Conservation (phyloP, 2,329 filamentous ascomycete genomes). For the Alternaria novae-zelandiae region DNA sequence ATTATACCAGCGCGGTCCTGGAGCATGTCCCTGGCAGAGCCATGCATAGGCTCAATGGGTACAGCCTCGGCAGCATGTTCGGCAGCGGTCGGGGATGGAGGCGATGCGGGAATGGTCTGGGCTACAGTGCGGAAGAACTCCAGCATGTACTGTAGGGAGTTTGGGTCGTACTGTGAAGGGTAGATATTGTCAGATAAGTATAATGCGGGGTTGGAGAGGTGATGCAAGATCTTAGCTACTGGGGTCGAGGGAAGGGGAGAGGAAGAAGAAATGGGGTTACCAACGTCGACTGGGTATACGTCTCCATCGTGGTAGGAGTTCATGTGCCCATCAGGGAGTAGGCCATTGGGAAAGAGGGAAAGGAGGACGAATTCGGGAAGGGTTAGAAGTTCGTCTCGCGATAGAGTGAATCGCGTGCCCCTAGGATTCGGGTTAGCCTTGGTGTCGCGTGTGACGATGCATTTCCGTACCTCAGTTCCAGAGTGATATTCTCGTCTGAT, state of each 20-base stretch:
- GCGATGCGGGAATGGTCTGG: constrained; percentile 85
- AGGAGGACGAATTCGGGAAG: constrained; percentile 96
- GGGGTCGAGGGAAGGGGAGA: constrained; percentile 41
- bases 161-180: constrained; percentile 84
- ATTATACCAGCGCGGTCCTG: constrained; percentile 94
- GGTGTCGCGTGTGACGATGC: background rate
- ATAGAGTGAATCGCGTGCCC: constrained; percentile 91
- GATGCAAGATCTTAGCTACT: constrained; percentile 48
- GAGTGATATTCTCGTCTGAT: constrained; percentile 90
- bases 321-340: constrained; percentile 96
- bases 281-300: constrained; percentile 95
- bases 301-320: constrained; percentile 91
- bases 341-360: constrained; percentile 97
- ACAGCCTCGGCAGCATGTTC: constrained; percentile 59
- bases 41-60: constrained; percentile 74
- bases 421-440: constrained; percentile 56
- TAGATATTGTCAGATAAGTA: constrained; percentile 64
- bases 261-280: constrained; percentile 55
- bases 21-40: constrained; percentile 75
- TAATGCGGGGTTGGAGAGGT: constrained; percentile 55
- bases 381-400: constrained; percentile 91
- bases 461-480: constrained; percentile 81
- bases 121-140: constrained; percentile 97
- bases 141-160: constrained; percentile 97
- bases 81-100: constrained; percentile 65